Base-by-base conservation (phyloP, 495 filamentous ascomycete species). In the Beverwykella pulmonaria region DNA sequence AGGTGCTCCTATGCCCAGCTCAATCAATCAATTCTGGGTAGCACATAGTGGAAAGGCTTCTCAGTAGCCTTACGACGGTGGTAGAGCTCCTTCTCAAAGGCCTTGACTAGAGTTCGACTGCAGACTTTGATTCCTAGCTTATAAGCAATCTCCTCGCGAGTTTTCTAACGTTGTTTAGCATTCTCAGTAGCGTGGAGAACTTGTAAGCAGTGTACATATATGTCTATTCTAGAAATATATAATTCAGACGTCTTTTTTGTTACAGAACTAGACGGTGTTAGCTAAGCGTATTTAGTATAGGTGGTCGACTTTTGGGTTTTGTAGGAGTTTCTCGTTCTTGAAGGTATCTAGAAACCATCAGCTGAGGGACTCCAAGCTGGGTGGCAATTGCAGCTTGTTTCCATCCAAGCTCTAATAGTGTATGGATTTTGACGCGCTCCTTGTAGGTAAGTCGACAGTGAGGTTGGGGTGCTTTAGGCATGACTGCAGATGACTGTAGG, bases 401-500 rank as follows among this genome's bases (percentile, higher is more conserved):
- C 49, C 26, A 53, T 53, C 49, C 49, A 53, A 53, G 25, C 49
- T 53, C 49, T 26, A 20, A 3, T 4, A 53, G 49, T n/a, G n/a
- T n/a, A n/a, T n/a, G n/a, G n/a, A n/a, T n/a, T n/a, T n/a, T n/a
- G n/a, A n/a, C n/a, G n/a, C n/a, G n/a, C n/a, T n/a, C n/a, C n/a
- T n/a, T n/a, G n/a, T n/a, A n/a, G n/a, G n/a, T n/a, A n/a, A n/a
- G n/a, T n/a, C n/a, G n/a, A n/a, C n/a, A n/a, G n/a, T n/a, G n/a
- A n/a, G n/a, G n/a, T n/a, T n/a, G n/a, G n/a, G n/a, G n/a, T n/a
- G n/a, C n/a, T n/a, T n/a, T n/a, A n/a, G n/a, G n/a, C 23, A 19
- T 25, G 26, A 25, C 20, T 7, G 49, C 26, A 29, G 26, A 53
- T 25, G 49, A 53, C 20, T 25, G 25, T 14, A 25, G 20, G 23